Percentiles rank a stretch among this genome's conserved stretches.
Conservation (phyloP, 2,329 filamentous ascomycete species). For the Arthrobotrys megalospora region DNA sequence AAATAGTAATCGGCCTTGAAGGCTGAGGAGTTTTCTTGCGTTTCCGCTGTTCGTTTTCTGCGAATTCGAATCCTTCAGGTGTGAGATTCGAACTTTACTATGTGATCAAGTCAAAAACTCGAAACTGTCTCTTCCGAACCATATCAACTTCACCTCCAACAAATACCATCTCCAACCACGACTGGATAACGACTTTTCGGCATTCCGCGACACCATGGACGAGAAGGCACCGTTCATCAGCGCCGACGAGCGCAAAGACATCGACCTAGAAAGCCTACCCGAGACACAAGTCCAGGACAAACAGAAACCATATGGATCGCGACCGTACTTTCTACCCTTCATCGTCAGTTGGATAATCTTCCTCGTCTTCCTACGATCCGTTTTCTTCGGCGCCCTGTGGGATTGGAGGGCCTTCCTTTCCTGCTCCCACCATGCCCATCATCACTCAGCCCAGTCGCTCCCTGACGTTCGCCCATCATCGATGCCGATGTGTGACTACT, state of each 20-base stretch:
- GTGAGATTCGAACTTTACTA: conserved; percentile 6
- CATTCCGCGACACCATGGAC: conserved; percentile 29
- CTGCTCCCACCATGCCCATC: conserved; percentile 12
- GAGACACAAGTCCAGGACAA: conserved; percentile 26
- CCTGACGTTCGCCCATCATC: conserved; percentile 28
- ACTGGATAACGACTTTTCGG: not conserved
- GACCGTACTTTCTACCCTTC: conserved; percentile 4
- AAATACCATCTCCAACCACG: conserved; percentile 4
- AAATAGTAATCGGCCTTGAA: conserved; percentile 48
- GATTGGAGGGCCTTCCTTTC: conserved; percentile 7
- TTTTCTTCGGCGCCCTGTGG: conserved; percentile 13
- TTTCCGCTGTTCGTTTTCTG: conserved; percentile 25
- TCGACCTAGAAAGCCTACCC: conserved; percentile 52
- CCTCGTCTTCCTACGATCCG: conserved; percentile 7
- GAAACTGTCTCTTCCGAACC: conserved; percentile 19
- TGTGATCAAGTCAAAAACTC: conserved; percentile 2
- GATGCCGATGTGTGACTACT: conserved; percentile 58
- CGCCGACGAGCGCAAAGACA: conserved; percentile 34
- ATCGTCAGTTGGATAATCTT: conserved; percentile 17
- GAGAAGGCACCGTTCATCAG: conserved; percentile 31
- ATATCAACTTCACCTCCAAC: not conserved
- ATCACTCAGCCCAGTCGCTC: conserved; percentile 26
- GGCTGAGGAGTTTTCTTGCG: conserved; percentile 23
- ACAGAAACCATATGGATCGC: conserved; percentile 13
- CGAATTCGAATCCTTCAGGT: conserved; percentile 19